Percentiles rank a stretch among this genome's conserved stretches.
Conservation (phyloP, 305 asterid genomes). For the Ilex paraguariensis region DNA sequence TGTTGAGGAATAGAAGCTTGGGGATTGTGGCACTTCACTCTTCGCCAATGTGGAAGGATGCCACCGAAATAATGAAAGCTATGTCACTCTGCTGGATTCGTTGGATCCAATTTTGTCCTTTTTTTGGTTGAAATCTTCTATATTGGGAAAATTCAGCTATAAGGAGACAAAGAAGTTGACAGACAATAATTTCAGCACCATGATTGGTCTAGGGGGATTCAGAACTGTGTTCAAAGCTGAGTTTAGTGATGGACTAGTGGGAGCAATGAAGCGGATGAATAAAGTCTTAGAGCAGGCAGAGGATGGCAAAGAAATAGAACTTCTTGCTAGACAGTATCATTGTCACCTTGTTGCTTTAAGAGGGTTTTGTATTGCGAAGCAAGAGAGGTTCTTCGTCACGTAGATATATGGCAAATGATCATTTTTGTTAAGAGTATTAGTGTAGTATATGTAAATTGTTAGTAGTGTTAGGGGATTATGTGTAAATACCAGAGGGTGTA, state of each 20-base stretch:
- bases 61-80: too few species aligned
- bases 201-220: constrained; percentile 93
- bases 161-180: constrained; percentile 88
- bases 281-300: constrained; percentile 89
- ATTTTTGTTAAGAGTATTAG: too few species aligned
- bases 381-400: constrained; percentile 61
- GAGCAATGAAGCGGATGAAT: constrained; percentile 91
- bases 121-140: too few species aligned
- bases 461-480: too few species aligned
- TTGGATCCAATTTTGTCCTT: too few species aligned
- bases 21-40: too few species aligned
- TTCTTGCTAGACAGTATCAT: constrained; percentile 94
- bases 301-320: constrained; percentile 88
- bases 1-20: too few species aligned
- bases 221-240: constrained; percentile 92
- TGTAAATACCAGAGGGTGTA: too few species aligned
- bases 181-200: constrained; percentile 55
- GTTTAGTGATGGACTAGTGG: constrained; percentile 58
- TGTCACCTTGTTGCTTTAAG: constrained; percentile 90
- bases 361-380: constrained; percentile 78
- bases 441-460: too few species aligned
- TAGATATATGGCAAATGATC: too few species aligned
- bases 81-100: too few species aligned
- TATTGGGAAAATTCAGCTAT: constrained; percentile 85
- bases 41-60: too few species aligned